Conservation (phyloP, 345 rosid species). For the Sisymbrium irio region DNA sequence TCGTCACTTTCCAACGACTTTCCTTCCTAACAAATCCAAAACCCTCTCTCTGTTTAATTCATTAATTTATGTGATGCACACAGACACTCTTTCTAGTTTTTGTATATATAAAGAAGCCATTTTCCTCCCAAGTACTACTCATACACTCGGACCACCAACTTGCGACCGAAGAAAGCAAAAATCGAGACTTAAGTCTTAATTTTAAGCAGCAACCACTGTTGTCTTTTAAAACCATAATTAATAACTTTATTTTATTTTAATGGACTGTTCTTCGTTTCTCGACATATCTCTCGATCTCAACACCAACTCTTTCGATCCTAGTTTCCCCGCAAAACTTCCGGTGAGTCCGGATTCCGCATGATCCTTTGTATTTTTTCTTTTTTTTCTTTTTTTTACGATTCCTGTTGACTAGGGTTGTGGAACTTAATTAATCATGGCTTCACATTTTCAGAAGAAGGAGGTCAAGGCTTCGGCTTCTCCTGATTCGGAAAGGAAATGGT, state of each 20-base stretch:
- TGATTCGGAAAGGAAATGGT: conserved; percentile 21
- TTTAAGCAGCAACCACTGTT: conserved; percentile 11
- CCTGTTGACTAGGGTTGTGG: neutral
- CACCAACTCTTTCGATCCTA: conserved; percentile 34
- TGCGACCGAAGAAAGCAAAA: conserved; percentile 31
- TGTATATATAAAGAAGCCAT: conserved; percentile 17
- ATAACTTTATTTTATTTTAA: neutral
- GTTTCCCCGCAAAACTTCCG: conserved; percentile 23
- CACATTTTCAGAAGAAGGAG: conserved; percentile 40
- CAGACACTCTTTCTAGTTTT: neutral
- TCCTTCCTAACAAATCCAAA: conserved; percentile 31
- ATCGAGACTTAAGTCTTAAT: conserved; percentile 4
- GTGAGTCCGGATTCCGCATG: conserved; percentile 37
- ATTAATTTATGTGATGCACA: neutral
- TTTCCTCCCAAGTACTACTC: conserved; percentile 11
- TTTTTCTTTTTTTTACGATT: neutral
- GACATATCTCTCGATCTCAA: conserved; percentile 66
- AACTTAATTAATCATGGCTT: conserved; percentile 22
- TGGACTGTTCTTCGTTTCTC: conserved; percentile 37
- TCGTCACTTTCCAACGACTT: conserved; percentile 44
- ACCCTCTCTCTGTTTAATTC: neutral
- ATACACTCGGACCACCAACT: conserved; percentile 35
- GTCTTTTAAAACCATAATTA: neutral
- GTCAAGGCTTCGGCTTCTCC: conserved; percentile 8
- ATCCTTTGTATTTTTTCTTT: neutral